Evolutionary conservation across 129 eudicot genomes (phyloP).

Genomic region (Flaveria robusta): DNA sequence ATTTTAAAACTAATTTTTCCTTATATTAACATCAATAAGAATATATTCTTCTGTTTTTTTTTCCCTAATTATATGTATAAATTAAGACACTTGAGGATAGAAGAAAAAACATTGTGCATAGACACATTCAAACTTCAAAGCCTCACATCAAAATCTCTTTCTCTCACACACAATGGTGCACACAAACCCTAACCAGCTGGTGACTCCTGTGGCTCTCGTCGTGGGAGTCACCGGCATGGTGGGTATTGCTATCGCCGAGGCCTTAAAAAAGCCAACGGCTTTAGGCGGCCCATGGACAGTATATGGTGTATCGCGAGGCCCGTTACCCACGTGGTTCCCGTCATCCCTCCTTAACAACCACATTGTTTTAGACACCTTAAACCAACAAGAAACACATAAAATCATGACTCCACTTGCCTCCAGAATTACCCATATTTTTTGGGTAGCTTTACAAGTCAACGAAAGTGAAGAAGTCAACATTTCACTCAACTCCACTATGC

Average conservation of each 20-base stretch:
- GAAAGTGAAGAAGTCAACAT: neutral
- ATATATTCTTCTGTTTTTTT: too few species aligned
- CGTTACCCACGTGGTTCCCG: conserved; percentile 7
- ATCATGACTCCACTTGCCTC: neutral
- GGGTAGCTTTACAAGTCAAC: neutral
- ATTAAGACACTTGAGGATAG: too few species aligned
- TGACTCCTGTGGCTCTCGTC: conserved; percentile 3
- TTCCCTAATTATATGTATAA: too few species aligned
- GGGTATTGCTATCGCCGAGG: neutral
- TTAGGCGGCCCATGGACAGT: neutral
- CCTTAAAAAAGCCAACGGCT: neutral
- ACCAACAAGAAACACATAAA: conserved; percentile 2
- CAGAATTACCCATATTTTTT: neutral
- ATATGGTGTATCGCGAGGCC: neutral
- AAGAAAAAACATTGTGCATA: too few species aligned
- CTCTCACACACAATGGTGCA: neutral
- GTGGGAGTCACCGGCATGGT: conserved; percentile 10
- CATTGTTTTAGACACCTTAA: neutral
- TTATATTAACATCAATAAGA: too few species aligned
- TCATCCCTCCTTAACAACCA: conserved; percentile 8
- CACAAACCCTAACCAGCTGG: neutral
- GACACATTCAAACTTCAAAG: neutral
- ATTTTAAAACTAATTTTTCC: too few species aligned
- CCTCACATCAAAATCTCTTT: neutral
- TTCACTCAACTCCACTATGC: conserved; percentile 14